Percentiles rank a stretch among this genome's conserved stretches.
These are phyloP conservation scores for Rosa chinensis DNA, from an alignment of 306 rosid species.

Conservation along the genomic window DNA sequence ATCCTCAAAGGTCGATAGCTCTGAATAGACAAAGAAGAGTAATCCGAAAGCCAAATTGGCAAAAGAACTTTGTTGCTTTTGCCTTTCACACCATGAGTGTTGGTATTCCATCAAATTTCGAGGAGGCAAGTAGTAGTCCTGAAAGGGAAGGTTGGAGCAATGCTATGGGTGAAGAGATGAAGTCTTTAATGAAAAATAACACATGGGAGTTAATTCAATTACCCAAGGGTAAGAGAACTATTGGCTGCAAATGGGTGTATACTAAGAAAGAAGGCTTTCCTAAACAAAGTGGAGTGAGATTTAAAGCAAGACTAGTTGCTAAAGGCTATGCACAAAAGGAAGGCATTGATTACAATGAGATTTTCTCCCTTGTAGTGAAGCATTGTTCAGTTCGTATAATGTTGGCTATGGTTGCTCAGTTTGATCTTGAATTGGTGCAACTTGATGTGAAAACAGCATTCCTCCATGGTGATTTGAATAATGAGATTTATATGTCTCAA, in stretches of 20 bases:
- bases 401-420: neutral
- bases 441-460: neutral
- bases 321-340: neutral
- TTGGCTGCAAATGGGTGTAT: neutral
- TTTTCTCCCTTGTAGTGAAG: neutral
- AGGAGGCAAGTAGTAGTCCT: neutral
- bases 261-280: neutral
- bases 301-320: neutral
- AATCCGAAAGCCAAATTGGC: neutral
- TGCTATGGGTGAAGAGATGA: neutral
- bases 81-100: neutral
- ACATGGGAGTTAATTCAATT: neutral
- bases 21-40: neutral
- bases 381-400: neutral
- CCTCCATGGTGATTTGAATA: neutral
- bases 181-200: neutral
- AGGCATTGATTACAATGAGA: neutral
- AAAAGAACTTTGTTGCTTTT: neutral
- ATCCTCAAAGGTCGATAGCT: neutral
- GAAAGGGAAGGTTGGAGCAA: neutral
- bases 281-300: neutral
- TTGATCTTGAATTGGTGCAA: neutral
- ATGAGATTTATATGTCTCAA: neutral
- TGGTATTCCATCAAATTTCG: neutral
- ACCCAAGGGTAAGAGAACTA: neutral